Base-by-base conservation (phyloP, 208 protist genomes). In the Trypanosomatidae sp. region DNA sequence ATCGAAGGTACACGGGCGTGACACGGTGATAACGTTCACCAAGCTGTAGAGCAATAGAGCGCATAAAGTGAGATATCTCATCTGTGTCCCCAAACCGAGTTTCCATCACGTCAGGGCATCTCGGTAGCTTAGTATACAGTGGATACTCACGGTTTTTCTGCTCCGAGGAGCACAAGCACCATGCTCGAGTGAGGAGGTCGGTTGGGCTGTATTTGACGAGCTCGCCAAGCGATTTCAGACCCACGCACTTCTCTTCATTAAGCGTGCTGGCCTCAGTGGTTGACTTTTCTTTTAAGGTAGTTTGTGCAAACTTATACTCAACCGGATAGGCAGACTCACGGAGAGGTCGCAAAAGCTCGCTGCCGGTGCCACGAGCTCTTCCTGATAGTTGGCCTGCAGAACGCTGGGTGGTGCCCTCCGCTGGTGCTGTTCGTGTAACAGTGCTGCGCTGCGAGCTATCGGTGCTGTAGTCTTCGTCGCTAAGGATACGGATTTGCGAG, bases 1-100 rank as follows among this genome's bases (percentile, higher is more conserved):
- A 84, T 13, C 74, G 70, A 28, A 84, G 74, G 53, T 80, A 77
- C 13, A 80, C 72, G 0, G 80, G 71, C 5, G 72, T 77, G 6
- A 80, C 74, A 46, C 66, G 73, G 52, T 80, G 62, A 59, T 84
- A 68, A 13, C 80, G 80, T 39, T 80, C 73, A 25, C 73, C 65
- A n/a, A 84, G 74, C 52, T 84, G 74, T 2, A 84, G 69, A 7
- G 80, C 72, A 1, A 75, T 71, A 12, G 60, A 62, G 62, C 75
- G 80, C 80, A 84, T 84, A 39, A 84, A 84, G 17, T 74, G 74
- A 4, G 80, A 84, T 39, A 84, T 75, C 39, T 74, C 74, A 49
- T 77, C 69, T 28, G 74, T 74, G 59, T 80, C 69, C 3, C 56
- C 44, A 56, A 84, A 84, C n/a, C 72, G 74, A n/a, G 76, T 80